Evolutionary conservation across 176 grass and related monocot species (phyloP).

Genomic region (Stipa capillata): DNA sequence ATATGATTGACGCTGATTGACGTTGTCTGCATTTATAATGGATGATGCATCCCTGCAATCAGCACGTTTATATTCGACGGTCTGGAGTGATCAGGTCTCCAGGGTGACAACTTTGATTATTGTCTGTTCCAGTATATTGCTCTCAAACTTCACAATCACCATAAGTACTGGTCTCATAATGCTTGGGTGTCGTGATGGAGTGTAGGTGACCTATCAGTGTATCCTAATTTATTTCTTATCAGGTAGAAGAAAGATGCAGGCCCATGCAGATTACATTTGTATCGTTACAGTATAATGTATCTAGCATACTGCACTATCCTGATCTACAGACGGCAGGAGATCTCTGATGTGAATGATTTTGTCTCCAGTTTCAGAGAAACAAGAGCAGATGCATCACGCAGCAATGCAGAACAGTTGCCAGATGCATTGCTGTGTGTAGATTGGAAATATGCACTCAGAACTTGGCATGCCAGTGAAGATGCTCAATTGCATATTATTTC

Average conservation of each 20-base stretch:
- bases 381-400: not conserved
- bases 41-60: not conserved
- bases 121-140: not conserved
- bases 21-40: not conserved
- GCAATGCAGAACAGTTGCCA: not conserved
- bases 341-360: no score
- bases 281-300: not conserved
- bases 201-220: not conserved
- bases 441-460: no score
- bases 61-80: not conserved
- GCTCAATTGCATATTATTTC: no score
- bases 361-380: not conserved
- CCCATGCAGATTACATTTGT: not conserved
- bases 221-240: not conserved
- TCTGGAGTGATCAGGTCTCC: not conserved
- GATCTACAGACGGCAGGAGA: not conserved
- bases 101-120: not conserved
- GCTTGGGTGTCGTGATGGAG: not conserved
- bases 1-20: not conserved
- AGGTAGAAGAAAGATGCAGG: not conserved
- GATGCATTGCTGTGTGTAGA: not conserved
- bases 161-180: not conserved
- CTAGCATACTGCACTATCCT: not conserved
- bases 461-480: not conserved
- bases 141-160: not conserved